Conservation (phyloP, 1,139 yeast species). For the Geotrichum australiense region DNA sequence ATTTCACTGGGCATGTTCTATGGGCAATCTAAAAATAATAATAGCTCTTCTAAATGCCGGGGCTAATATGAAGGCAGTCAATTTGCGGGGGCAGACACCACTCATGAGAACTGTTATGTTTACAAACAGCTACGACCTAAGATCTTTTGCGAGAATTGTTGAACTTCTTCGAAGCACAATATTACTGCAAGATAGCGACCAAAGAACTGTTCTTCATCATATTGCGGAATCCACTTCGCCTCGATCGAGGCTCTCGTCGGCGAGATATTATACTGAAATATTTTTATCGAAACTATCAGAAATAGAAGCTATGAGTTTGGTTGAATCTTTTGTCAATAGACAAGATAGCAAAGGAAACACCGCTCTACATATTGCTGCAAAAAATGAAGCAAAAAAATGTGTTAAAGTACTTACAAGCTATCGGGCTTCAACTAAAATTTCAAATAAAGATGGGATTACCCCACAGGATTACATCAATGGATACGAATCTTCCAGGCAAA, state of each 20-base stretch:
- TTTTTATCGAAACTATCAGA: conserved; percentile 66
- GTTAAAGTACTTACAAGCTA: conserved; percentile 65
- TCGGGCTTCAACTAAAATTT: conserved; percentile 64
- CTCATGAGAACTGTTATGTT: conserved; percentile 76
- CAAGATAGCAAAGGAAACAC: conserved; percentile 85
- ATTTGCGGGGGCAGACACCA: conserved; percentile 74
- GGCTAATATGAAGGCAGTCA: conserved; percentile 70
- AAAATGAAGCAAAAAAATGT: conserved; percentile 65
- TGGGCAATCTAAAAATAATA: conserved; percentile 71
- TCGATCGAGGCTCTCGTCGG: conserved; percentile 61
- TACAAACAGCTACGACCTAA: conserved; percentile 78
- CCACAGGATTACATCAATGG: conserved; percentile 64
- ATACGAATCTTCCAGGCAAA: conserved; percentile 32
- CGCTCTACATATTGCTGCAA: conserved; percentile 76
- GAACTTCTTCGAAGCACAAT: conserved; percentile 61
- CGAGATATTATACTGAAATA: conserved; percentile 75
- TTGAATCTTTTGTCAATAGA: conserved; percentile 55
- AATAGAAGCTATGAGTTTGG: conserved; percentile 44
- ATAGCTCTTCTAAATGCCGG: conserved; percentile 63
- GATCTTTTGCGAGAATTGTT: conserved; percentile 65
- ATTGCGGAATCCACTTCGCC: conserved; percentile 57
- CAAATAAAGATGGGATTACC: conserved; percentile 63
- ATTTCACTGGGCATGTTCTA: conserved; percentile 94
- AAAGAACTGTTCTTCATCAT: conserved; percentile 75
- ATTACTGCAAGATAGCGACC: conserved; percentile 56